Evolutionary conservation across 2,329 filamentous ascomycete genomes (phyloP).

Genomic region (Lachnellula suecica): DNA sequence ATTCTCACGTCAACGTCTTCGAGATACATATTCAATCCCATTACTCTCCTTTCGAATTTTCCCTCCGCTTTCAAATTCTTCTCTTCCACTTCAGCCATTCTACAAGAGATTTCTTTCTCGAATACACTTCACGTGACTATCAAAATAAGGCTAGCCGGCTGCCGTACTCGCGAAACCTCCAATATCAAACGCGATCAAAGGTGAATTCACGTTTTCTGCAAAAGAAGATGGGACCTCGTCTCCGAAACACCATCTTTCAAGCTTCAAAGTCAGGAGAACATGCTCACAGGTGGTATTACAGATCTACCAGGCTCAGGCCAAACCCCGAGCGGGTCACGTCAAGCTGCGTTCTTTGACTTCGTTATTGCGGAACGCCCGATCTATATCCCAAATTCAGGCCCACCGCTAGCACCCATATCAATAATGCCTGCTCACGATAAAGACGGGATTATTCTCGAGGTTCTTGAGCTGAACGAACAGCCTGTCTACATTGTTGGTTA

Average conservation of each 20-base stretch:
- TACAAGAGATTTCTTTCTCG: too few species aligned
- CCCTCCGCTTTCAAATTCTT: too few species aligned
- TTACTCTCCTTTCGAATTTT: too few species aligned
- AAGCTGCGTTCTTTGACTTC: slow-evolving; percentile 27
- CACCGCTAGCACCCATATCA: slow-evolving; percentile 46
- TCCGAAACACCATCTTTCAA: slow-evolving; percentile 16
- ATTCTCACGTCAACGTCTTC: too few species aligned
- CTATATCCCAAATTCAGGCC: slow-evolving; percentile 48
- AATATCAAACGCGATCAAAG: too few species aligned
- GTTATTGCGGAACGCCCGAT: slow-evolving; percentile 27
- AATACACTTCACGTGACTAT: too few species aligned
- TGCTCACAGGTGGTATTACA: slow-evolving; percentile 1
- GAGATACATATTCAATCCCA: too few species aligned
- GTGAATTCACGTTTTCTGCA: too few species aligned
- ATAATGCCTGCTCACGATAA: slow-evolving; percentile 49
- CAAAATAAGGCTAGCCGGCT: too few species aligned
- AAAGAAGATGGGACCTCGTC: slow-evolving; percentile 6
- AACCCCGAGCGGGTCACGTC: background rate
- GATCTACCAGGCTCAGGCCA: background rate
- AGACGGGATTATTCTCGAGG: slow-evolving; percentile 53
- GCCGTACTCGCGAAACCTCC: too few species aligned
- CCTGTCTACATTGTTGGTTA: slow-evolving; percentile 27
- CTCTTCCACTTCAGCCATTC: too few species aligned
- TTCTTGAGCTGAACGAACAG: slow-evolving; percentile 44
- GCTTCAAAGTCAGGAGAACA: slow-evolving; percentile 4